phyloP scores from a whole-genome alignment of 768 basidiomycete genomes.

The Rhizopogon sp. region DNA sequence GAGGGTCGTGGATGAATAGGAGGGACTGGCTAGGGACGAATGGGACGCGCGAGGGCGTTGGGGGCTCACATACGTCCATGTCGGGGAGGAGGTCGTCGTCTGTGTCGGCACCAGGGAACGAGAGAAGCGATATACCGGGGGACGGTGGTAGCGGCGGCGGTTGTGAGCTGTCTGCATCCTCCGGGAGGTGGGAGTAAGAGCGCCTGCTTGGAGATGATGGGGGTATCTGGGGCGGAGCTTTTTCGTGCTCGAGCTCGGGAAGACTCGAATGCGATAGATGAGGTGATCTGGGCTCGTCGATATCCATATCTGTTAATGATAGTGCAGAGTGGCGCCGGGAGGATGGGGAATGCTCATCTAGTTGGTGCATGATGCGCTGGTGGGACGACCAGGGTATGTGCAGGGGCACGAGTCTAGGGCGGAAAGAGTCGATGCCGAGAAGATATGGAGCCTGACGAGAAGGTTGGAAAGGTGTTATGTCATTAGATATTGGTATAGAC shows the following conservation, averaged over 20 bases:
- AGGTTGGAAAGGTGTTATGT: constrained; percentile 12
- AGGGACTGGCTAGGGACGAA: constrained; percentile 22
- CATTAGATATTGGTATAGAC: constrained; percentile 6
- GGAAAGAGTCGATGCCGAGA: constrained; percentile 16
- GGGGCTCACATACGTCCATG: not conserved
- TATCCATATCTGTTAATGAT: constrained; percentile 17
- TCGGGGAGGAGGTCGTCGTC: constrained; percentile 37
- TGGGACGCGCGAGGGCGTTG: not conserved
- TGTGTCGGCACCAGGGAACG: constrained; percentile 39
- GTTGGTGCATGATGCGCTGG: constrained; percentile 15
- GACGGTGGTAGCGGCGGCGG: constrained; percentile 13
- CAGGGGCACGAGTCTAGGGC: constrained; percentile 16
- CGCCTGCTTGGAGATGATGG: constrained; percentile 26
- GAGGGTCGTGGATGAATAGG: constrained; percentile 39
- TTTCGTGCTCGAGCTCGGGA: constrained; percentile 27
- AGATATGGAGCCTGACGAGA: constrained; percentile 14
- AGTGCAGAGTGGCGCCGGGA: constrained; percentile 6
- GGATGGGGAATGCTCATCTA: constrained; percentile 5
- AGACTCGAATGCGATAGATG: constrained; percentile 25
- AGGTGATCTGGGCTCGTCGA: constrained; percentile 19
- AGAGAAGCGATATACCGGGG: constrained; percentile 25
- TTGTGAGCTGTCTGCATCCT: constrained; percentile 22
- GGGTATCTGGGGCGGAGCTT: constrained; percentile 7
- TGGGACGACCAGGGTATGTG: constrained; percentile 18
- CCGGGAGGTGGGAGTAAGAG: constrained; percentile 23